Percentiles rank a stretch among this genome's conserved stretches.
These are phyloP conservation scores for Peniophora sp. DNA, from an alignment of 1,284 basidiomycete genomes.

Conservation along the genomic window DNA sequence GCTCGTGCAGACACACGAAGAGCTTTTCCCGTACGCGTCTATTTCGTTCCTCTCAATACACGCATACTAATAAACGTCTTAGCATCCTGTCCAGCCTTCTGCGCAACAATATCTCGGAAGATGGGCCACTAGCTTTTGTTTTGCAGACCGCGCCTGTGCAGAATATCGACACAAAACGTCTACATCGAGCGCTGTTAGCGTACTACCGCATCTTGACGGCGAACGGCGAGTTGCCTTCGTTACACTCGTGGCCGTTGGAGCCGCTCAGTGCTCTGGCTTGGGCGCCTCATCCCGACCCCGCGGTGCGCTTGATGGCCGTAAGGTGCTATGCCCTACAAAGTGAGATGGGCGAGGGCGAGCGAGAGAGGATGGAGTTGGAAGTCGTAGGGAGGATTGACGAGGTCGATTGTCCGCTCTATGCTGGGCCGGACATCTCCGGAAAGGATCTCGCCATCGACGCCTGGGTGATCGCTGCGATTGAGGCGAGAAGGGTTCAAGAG, in stretches of 20 bases:
- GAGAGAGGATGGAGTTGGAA: slow-evolving; percentile 55
- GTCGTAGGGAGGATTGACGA: slow-evolving; percentile 50
- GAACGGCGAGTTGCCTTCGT: slow-evolving; percentile 58
- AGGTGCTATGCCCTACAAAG: slow-evolving; percentile 69
- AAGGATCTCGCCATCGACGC: slow-evolving; percentile 48
- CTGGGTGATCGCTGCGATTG: slow-evolving; percentile 71
- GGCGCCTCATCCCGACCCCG: slow-evolving; percentile 50
- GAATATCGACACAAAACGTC: slow-evolving; percentile 29
- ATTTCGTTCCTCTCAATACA: slow-evolving; percentile 3
- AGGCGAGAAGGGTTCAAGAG: slow-evolving; percentile 53
- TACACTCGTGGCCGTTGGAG: slow-evolving; percentile 58
- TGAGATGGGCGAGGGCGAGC: slow-evolving; percentile 70
- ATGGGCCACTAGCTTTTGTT: slow-evolving; percentile 51
- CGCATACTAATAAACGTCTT: slow-evolving; percentile 4
- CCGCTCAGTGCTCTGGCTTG: slow-evolving; percentile 53
- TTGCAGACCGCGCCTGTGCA: slow-evolving; percentile 19
- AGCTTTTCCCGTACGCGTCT: slow-evolving; percentile 64
- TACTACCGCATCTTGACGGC: slow-evolving; percentile 75
- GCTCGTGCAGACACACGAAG: slow-evolving; percentile 61
- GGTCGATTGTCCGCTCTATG: slow-evolving; percentile 51
- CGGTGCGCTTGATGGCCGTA: slow-evolving; percentile 65
- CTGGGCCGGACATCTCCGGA: slow-evolving; percentile 37
- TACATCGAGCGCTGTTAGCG: slow-evolving; percentile 67
- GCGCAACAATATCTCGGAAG: slow-evolving; percentile 40
- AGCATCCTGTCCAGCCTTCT: slow-evolving; percentile 10